These are phyloP conservation scores for Syzygium oleosum DNA, from an alignment of 345 rosid genomes.

Conservation along the genomic window DNA sequence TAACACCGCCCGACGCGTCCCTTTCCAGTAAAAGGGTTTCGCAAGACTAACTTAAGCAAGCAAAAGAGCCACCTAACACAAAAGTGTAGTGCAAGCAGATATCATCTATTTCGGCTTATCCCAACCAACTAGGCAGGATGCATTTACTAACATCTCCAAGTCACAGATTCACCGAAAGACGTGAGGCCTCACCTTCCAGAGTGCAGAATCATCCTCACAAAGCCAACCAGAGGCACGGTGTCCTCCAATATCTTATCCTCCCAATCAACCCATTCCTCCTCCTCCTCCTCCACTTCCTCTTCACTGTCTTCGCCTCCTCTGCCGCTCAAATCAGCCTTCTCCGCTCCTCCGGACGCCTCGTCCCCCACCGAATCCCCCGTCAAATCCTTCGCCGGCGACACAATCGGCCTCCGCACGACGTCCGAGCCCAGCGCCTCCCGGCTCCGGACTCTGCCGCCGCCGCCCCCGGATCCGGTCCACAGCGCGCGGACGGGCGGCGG, in stretches of 20 bases:
- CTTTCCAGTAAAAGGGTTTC: background rate
- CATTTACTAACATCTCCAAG: background rate
- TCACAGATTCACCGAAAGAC: background rate
- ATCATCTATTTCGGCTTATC: background rate
- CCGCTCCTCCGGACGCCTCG: conserved; percentile 10
- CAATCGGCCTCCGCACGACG: conserved; percentile 41
- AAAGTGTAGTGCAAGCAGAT: background rate
- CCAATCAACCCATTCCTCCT: conserved; percentile 50
- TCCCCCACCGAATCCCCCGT: conserved; percentile 26
- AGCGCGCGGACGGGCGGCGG: conserved; percentile 25
- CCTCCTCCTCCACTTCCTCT: conserved; percentile 19
- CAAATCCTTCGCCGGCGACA: conserved; percentile 18
- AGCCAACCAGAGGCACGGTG: conserved; percentile 89
- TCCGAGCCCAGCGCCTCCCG: conserved; percentile 35
- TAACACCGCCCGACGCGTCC: background rate
- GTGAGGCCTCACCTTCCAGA: conserved; percentile 50
- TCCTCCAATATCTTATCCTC: conserved; percentile 86
- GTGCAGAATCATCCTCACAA: conserved; percentile 87
- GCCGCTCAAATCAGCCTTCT: conserved; percentile 6
- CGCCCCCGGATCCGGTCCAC: conserved; percentile 59
- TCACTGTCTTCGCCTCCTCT: conserved; percentile 10
- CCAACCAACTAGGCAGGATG: background rate
- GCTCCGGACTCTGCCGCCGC: conserved; percentile 30
- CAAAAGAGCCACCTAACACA: background rate
- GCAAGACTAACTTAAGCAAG: background rate